A percentile compares a stretch with the other conserved stretches of the same genome.
phyloP scores from a whole-genome alignment of 306 rosid genomes.

The Luffa acutangula region DNA sequence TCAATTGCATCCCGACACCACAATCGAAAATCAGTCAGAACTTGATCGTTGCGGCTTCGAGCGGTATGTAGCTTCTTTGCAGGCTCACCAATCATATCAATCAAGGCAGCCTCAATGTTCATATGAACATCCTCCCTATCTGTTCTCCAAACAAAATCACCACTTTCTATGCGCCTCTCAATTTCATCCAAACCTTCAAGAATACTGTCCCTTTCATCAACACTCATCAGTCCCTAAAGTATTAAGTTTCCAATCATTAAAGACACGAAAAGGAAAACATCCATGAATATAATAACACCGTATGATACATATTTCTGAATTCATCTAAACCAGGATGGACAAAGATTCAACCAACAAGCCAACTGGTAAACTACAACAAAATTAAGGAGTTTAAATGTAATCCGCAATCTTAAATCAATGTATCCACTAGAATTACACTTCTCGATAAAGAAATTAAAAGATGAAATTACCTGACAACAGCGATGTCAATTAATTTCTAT shows the following conservation, averaged over 20 bases:
- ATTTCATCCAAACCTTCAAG: slow-evolving; percentile 58
- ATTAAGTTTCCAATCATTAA: neutral
- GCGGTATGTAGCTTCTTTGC: slow-evolving; percentile 94
- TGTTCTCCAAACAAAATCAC: slow-evolving; percentile 81
- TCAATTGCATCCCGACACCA: slow-evolving; percentile 95
- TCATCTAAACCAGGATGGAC: neutral
- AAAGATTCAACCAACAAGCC: neutral
- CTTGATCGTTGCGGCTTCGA: slow-evolving; percentile 89
- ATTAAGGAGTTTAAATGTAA: neutral
- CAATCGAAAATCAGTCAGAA: slow-evolving; percentile 57
- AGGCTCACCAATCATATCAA: slow-evolving; percentile 87
- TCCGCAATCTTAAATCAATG: neutral
- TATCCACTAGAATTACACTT: neutral
- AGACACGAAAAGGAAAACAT: neutral
- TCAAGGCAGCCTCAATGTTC: slow-evolving; percentile 95
- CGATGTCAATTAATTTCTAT: neutral
- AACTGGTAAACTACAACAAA: neutral
- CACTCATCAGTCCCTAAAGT: slow-evolving; percentile 58
- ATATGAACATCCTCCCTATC: slow-evolving; percentile 95
- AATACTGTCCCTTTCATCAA: slow-evolving; percentile 54
- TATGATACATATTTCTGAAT: neutral
- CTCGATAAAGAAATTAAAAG: neutral
- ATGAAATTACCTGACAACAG: neutral
- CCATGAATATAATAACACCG: neutral
- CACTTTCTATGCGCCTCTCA: slow-evolving; percentile 54